Evolutionary conservation across 371 early-diverging fungal genomes (phyloP), one percentile per base, ranked within the genome.

Genomic region (Mortierella polycephala): DNA sequence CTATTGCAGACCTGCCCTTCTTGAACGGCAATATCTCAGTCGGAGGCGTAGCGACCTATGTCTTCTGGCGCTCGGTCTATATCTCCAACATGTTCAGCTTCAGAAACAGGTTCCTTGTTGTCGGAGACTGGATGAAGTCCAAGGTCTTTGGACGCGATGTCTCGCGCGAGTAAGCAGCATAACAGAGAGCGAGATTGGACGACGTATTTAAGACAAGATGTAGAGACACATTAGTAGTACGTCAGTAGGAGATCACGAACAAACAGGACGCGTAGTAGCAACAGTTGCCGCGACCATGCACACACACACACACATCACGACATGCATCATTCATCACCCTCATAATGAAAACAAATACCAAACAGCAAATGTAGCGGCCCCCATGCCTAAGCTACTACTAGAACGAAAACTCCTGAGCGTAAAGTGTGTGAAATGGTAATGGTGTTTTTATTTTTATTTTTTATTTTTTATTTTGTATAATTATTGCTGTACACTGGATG

Each of bases 121-220:
- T 90, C 7, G 90, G 91, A 18, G 97, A 97, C 81, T 97, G 97
- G 97, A 75, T 89, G 75, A 96, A 96, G 83, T 91, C 92, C 74
- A 89, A 85, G 50, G 64, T 91, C 45, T 93, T 95, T 85, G 96
- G 97, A 21, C 92, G 97, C 50, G 97, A 96, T 81, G 94, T 96
- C 64, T 87, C 89, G 30, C 89, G 96, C 81, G 96, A 96, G 84
- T 96, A 92, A 84, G 39, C 13, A 51, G n/a, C 16, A 47, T 14
- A 37, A 49, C 12, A 30, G 44, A 4, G 16, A 23, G 49, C 30
- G 47, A 60, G 21, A 16, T 40, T 12, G 14, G 20, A 60, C 3
- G 47, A 47, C 1, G 5, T 47, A 11, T n/a, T 5, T n/a, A 12
- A 5, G 47, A 47, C 47, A 4, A 30, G 30, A 30, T 30, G 30